phyloP scores from a whole-genome alignment of 331 rosid genomes.

The Stylosanthes scabra region DNA sequence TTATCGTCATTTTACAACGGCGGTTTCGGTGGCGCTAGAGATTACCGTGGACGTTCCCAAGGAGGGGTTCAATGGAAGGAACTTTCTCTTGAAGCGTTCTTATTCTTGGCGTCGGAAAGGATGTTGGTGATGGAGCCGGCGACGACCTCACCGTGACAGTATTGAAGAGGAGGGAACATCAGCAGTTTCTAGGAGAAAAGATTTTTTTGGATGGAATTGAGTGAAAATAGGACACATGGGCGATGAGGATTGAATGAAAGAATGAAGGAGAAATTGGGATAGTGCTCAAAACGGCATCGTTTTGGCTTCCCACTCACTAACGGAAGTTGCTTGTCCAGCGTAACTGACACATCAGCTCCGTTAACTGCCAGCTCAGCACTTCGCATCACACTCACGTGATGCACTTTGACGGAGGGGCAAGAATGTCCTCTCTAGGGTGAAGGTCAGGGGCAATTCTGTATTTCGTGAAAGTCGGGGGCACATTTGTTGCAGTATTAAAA shows the following conservation, averaged over 20 bases:
- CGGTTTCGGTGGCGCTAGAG: slow-evolving; percentile 56
- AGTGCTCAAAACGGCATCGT: too few species aligned
- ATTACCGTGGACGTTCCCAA: slow-evolving; percentile 53
- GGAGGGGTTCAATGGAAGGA: slow-evolving; percentile 55
- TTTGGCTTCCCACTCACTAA: too few species aligned
- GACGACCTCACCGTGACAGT: slow-evolving; percentile 75
- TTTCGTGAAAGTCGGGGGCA: too few species aligned
- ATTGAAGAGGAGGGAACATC: slow-evolving; percentile 52
- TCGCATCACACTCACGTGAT: too few species aligned
- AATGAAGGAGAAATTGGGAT: too few species aligned
- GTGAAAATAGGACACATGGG: slow-evolving; percentile 59
- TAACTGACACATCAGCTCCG: too few species aligned
- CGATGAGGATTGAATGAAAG: slow-evolving; percentile 7
- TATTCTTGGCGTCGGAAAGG: slow-evolving; percentile 73
- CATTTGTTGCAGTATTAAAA: too few species aligned
- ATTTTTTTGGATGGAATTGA: not conserved
- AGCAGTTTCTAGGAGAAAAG: slow-evolving; percentile 66
- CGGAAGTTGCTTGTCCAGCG: too few species aligned
- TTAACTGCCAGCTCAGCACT: too few species aligned
- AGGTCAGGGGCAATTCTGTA: too few species aligned
- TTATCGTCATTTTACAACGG: not conserved
- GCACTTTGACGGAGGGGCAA: too few species aligned
- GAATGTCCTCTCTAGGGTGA: too few species aligned
- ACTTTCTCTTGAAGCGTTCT: slow-evolving; percentile 77
- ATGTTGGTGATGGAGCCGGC: slow-evolving; percentile 81